These are phyloP conservation scores for Tulasnella sp. DNA, from an alignment of 768 basidiomycete genomes.

Conservation along the genomic window DNA sequence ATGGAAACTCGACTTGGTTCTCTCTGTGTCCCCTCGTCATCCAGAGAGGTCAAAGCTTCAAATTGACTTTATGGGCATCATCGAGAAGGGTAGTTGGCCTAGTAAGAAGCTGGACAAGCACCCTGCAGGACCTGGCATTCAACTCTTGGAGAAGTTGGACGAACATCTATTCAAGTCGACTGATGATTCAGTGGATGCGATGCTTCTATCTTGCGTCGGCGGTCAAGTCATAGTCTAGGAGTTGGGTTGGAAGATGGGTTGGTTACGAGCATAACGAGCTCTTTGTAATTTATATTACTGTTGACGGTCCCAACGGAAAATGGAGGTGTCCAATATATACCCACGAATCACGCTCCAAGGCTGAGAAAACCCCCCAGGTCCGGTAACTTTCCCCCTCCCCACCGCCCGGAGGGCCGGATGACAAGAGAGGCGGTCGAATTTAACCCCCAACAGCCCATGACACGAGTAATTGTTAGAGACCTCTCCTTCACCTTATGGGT, in stretches of 20 bases:
- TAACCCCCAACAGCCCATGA: neutral
- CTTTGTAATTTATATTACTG: neutral
- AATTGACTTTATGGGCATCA: conserved; percentile 77
- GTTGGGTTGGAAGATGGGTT: neutral
- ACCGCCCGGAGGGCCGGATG: neutral
- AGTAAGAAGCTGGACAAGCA: conserved; percentile 51
- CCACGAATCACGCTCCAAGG: neutral
- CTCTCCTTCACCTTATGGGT: neutral
- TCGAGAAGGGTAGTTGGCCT: conserved; percentile 83
- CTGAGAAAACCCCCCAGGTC: neutral
- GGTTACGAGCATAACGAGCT: neutral
- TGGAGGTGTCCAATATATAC: neutral
- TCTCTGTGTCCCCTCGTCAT: conserved; percentile 48
- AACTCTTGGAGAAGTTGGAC: conserved; percentile 70
- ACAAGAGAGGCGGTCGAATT: neutral
- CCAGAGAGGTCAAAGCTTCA: conserved; percentile 40
- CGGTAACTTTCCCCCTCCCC: too few species aligned
- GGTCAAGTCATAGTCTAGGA: conserved; percentile 48
- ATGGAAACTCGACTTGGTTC: conserved; percentile 69
- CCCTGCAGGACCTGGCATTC: conserved; percentile 57
- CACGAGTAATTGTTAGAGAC: neutral
- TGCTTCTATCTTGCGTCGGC: conserved; percentile 60
- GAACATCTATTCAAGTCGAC: conserved; percentile 65
- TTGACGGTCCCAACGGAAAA: neutral
- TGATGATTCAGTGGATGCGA: conserved; percentile 54